Percentiles rank a stretch among this genome's conserved stretches.
phyloP scores from a whole-genome alignment of 2,329 filamentous ascomycete species.

The Pseudocercospora macadamiae region DNA sequence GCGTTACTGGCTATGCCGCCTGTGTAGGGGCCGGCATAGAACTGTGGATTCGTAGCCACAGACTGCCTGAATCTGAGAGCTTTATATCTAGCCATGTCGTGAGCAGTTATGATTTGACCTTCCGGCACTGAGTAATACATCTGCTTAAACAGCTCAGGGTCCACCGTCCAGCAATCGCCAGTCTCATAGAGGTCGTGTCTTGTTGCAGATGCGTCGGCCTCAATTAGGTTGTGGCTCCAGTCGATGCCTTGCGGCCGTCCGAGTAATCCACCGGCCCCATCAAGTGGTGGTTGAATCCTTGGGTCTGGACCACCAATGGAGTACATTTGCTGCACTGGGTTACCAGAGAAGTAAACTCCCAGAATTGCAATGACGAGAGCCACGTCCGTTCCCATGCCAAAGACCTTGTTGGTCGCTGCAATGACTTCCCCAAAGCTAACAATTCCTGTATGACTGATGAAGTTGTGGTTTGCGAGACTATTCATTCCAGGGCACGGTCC shows the following conservation, averaged over 20 bases:
- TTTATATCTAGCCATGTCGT: not conserved
- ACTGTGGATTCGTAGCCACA: conserved; percentile 1
- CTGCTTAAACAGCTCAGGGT: conserved; percentile 3
- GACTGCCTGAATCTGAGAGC: not conserved
- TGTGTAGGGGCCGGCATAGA: not conserved
- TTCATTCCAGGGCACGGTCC: conserved; percentile 6
- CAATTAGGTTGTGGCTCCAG: conserved; percentile 4
- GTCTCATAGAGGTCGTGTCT: conserved; percentile 11
- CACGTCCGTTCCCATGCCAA: not conserved
- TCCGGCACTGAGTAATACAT: conserved; percentile 1
- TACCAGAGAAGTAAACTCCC: not conserved
- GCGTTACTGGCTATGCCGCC: conserved; percentile 5
- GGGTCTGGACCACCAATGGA: conserved; percentile 10
- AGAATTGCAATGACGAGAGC: not conserved
- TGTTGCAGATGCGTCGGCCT: conserved; percentile 6
- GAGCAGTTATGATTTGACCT: not conserved
- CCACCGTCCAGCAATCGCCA: not conserved
- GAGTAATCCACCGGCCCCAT: not conserved
- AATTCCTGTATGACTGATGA: conserved; percentile 6
- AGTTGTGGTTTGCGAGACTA: conserved; percentile 3
- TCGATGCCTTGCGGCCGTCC: conserved; percentile 9
- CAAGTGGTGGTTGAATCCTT: not conserved
- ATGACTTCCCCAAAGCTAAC: not conserved
- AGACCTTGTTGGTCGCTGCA: not conserved
- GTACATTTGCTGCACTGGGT: conserved; percentile 3